phyloP scores from a whole-genome alignment of 1,284 basidiomycete genomes.

The Cryptococcus floricola region DNA sequence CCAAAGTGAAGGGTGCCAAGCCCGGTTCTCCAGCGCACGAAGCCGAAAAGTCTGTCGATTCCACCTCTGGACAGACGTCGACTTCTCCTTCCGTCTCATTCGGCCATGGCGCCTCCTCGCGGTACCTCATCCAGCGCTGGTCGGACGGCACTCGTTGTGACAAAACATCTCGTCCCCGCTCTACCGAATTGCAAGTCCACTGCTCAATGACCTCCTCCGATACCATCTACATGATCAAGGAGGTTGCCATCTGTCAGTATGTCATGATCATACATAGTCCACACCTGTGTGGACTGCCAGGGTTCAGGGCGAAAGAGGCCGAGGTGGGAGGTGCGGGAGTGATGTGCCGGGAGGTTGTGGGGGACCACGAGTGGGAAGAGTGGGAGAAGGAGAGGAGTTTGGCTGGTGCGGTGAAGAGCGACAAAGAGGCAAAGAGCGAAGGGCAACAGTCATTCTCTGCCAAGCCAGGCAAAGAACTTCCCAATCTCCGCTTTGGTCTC shows the following conservation, averaged over 20 bases:
- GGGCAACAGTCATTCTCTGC: conserved; percentile 2
- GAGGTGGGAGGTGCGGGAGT: conserved; percentile 37
- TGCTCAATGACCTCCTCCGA: conserved; percentile 83
- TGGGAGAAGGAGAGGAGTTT: conserved; percentile 14
- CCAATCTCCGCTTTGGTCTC: conserved; percentile 8
- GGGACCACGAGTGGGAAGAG: conserved; percentile 34
- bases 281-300: conserved; percentile 81
- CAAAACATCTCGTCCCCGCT: conserved; percentile 75
- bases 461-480: conserved; percentile 6
- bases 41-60: conserved; percentile 1
- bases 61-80: background rate
- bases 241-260: conserved; percentile 82
- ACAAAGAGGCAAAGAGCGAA: background rate
- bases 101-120: conserved; percentile 48
- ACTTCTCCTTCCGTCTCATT: conserved; percentile 23
- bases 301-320: conserved; percentile 67
- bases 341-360: conserved; percentile 42
- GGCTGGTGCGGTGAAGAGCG: background rate
- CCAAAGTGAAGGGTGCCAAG: conserved; percentile 6
- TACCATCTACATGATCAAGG: conserved; percentile 79
- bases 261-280: conserved; percentile 89
- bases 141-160: conserved; percentile 85
- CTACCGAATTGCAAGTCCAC: conserved; percentile 94
- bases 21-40: background rate
- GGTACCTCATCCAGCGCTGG: conserved; percentile 85